Evolutionary conservation across 2,329 filamentous ascomycete species (phyloP).

Genomic region (Nemania sp.): DNA sequence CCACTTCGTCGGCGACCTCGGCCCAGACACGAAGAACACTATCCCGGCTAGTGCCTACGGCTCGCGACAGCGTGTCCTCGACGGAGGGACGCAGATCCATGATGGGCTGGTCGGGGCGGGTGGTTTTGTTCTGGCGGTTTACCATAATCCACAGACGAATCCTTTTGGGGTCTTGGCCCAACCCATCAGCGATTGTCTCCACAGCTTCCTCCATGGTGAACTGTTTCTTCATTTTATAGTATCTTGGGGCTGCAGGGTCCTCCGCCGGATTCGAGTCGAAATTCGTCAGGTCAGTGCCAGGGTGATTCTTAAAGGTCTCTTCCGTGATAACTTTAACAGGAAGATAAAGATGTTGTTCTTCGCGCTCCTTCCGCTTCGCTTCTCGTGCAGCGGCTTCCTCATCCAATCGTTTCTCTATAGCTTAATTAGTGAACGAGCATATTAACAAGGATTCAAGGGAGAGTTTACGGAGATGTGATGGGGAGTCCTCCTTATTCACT

Average conservation of each 20-base stretch:
- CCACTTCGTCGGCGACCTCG: slow-evolving; percentile 71
- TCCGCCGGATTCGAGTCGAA: slow-evolving; percentile 60
- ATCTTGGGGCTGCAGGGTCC: slow-evolving; percentile 70
- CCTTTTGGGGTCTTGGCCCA: slow-evolving; percentile 66
- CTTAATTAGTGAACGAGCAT: slow-evolving; percentile 13
- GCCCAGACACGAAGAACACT: slow-evolving; percentile 82
- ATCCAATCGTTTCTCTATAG: slow-evolving; percentile 68
- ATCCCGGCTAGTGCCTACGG: slow-evolving; percentile 62
- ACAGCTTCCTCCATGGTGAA: slow-evolving; percentile 78
- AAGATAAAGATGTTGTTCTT: slow-evolving; percentile 93
- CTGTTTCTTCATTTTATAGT: slow-evolving; percentile 74
- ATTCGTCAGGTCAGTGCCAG: slow-evolving; percentile 79
- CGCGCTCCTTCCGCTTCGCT: slow-evolving; percentile 80
- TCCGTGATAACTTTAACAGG: slow-evolving; percentile 80
- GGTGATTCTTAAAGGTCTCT: slow-evolving; percentile 77
- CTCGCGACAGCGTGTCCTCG: slow-evolving; percentile 65
- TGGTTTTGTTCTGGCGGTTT: slow-evolving; percentile 96
- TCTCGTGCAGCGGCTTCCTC: slow-evolving; percentile 80
- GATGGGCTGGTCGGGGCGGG: slow-evolving; percentile 85
- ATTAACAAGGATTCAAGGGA: slow-evolving; percentile 31
- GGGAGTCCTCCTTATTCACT: slow-evolving; percentile 77
- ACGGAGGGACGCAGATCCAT: slow-evolving; percentile 75
- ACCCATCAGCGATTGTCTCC: slow-evolving; percentile 69
- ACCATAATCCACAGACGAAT: slow-evolving; percentile 96
- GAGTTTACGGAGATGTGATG: slow-evolving; percentile 73